Conservation (phyloP, 2,329 filamentous ascomycete species). For the Periglandula ipomoeae region DNA sequence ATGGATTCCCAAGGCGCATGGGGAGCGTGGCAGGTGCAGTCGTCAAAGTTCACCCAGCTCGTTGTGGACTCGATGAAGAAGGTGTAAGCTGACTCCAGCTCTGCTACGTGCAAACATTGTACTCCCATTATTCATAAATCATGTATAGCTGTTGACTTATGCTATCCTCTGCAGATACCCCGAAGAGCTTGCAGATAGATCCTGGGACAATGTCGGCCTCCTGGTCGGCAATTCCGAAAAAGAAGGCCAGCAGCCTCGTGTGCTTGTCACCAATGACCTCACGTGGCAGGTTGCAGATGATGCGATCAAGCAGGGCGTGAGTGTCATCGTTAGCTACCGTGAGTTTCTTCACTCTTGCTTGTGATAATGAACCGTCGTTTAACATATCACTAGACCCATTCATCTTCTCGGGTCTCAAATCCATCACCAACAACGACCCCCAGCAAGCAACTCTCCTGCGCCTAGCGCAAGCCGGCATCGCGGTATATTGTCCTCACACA, state of each 20-base stretch:
- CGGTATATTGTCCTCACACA: slow-evolving; percentile 93
- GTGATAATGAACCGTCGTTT: too few relatives aligned
- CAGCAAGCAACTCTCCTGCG: slow-evolving; percentile 81
- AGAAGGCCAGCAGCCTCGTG: slow-evolving; percentile 22
- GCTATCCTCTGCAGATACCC: slow-evolving; percentile 60
- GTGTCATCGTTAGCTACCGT: slow-evolving; percentile 87
- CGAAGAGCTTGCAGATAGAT: slow-evolving; percentile 75
- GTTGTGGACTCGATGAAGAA: slow-evolving; percentile 73
- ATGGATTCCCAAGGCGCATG: slow-evolving; percentile 23
- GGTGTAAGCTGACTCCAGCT: slow-evolving; percentile 65
- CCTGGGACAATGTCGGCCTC: slow-evolving; percentile 95
- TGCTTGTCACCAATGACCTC: slow-evolving; percentile 72
- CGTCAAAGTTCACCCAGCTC: slow-evolving; percentile 36
- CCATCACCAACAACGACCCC: slow-evolving; percentile 71
- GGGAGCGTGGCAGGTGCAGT: slow-evolving; percentile 31
- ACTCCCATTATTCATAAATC: neutral
- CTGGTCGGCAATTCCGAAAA: slow-evolving; percentile 41
- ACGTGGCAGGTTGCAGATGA: slow-evolving; percentile 84
- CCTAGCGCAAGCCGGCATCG: slow-evolving; percentile 77
- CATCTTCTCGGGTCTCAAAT: slow-evolving; percentile 89
- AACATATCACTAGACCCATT: slow-evolving; percentile 61
- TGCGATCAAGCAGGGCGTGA: slow-evolving; percentile 67
- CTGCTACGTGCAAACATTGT: too few relatives aligned
- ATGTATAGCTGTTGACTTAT: neutral
- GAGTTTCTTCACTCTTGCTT: slow-evolving; percentile 8